phyloP scores from a whole-genome alignment of 148 eudicot genomes.

The Heliamphora exappendiculata region DNA sequence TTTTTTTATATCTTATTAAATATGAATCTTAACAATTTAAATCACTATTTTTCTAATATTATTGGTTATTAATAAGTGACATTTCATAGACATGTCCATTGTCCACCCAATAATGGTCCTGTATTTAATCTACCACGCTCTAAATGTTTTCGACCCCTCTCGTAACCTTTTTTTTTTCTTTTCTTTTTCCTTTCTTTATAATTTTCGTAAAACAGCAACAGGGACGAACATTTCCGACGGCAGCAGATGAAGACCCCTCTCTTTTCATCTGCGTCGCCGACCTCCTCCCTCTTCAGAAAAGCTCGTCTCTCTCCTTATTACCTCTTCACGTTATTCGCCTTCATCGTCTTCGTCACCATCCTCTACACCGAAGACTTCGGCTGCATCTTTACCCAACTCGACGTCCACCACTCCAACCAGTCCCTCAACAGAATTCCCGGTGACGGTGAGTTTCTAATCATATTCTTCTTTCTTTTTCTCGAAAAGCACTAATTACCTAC shows the following conservation, averaged over 20 bases:
- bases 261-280: conserved; percentile 25
- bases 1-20: too few species aligned
- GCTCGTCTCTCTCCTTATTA: conserved; percentile 49
- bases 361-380: conserved; percentile 58
- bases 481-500: too few species aligned
- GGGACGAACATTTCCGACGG: not conserved
- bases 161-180: not conserved
- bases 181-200: too few species aligned
- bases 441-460: not conserved
- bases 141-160: not conserved
- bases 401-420: not conserved
- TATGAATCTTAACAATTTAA: too few species aligned
- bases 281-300: conserved; percentile 31
- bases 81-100: conserved; percentile 3
- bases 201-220: not conserved
- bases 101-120: conserved; percentile 2
- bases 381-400: conserved; percentile 44
- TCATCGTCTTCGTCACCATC: conserved; percentile 52
- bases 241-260: conserved; percentile 42
- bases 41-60: too few species aligned
- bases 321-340: conserved; percentile 46
- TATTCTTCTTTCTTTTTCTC: not conserved
- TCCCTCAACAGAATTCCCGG: conserved; percentile 15
- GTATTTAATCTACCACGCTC: conserved; percentile 19
- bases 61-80: too few species aligned